Conservation (phyloP, 345 rosid species). For the Brassica carinata region DNA sequence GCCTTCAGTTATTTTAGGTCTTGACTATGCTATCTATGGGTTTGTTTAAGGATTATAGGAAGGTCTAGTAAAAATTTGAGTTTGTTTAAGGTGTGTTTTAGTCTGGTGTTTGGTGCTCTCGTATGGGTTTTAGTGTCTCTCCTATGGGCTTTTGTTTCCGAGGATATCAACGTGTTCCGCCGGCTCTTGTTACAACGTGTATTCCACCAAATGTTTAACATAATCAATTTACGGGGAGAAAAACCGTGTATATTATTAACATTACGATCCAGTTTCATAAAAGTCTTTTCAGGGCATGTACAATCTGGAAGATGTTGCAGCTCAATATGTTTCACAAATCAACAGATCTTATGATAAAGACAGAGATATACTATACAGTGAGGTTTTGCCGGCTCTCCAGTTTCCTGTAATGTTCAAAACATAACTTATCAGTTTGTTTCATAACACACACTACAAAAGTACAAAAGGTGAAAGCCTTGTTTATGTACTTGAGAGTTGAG, state of each 20-base stretch:
- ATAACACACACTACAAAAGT: neutral
- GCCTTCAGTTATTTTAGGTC: no score
- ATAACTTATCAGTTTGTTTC: neutral
- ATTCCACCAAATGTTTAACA: no score
- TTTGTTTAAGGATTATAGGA: no score
- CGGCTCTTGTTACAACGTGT: no score
- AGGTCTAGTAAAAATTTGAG: no score
- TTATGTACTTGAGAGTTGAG: neutral
- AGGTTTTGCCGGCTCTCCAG: slow-evolving; percentile 3
- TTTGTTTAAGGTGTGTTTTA: no score
- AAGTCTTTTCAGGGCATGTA: slow-evolving; percentile 68
- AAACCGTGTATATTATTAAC: slow-evolving; percentile 45
- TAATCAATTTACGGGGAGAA: no score
- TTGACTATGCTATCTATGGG: no score
- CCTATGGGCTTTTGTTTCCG: no score
- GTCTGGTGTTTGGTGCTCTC: no score
- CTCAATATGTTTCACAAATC: neutral
- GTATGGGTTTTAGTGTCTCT: no score
- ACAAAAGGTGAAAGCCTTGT: neutral
- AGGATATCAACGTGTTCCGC: no score
- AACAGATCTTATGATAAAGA: neutral
- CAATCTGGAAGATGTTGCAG: slow-evolving; percentile 27
- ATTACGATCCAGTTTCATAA: slow-evolving; percentile 77
- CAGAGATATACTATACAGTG: neutral
- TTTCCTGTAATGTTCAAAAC: neutral